A percentile compares a stretch with the other conserved stretches of the same genome.
These are phyloP conservation scores for Hypoxylon sp. DNA, from an alignment of 2,329 filamentous ascomycete genomes.

Conservation along the genomic window DNA sequence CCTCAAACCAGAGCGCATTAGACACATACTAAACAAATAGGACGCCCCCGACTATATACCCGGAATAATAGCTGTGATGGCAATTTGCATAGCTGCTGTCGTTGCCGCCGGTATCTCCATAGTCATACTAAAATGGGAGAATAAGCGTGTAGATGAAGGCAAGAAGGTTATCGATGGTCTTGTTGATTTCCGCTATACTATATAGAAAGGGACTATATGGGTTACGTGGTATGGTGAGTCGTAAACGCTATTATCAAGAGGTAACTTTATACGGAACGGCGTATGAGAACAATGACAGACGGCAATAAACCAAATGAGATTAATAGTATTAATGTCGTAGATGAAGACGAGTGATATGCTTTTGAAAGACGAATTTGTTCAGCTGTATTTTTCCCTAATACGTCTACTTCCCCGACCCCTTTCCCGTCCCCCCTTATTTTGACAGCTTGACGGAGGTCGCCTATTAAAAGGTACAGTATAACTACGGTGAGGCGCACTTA, in stretches of 20 bases:
- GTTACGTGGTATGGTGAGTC: background rate
- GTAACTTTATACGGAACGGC: background rate
- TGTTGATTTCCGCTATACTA: conserved; percentile 39
- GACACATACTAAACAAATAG: conserved; percentile 21
- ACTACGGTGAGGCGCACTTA: too few relatives aligned
- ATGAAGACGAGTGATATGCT: too few relatives aligned
- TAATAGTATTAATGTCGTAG: background rate
- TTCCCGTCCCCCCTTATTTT: too few relatives aligned
- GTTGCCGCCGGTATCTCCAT: conserved; percentile 41
- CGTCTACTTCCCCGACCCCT: too few relatives aligned
- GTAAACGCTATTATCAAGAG: background rate
- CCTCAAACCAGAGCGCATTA: background rate
- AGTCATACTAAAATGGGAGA: conserved; percentile 27
- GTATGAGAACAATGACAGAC: background rate
- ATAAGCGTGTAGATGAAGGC: conserved; percentile 34
- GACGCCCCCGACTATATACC: conserved; percentile 41
- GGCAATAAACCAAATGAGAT: background rate
- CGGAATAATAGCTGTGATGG: conserved; percentile 45
- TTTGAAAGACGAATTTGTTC: too few relatives aligned
- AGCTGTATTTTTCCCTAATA: too few relatives aligned
- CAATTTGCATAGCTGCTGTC: conserved; percentile 41
- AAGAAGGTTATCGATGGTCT: conserved; percentile 37
- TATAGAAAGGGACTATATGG: conserved; percentile 2
- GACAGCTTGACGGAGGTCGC: too few relatives aligned
- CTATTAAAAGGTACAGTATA: too few relatives aligned